Percentiles rank a stretch among this genome's conserved stretches.
phyloP scores from a whole-genome alignment of 2,329 filamentous ascomycete genomes.

The Fusarium compactum region DNA sequence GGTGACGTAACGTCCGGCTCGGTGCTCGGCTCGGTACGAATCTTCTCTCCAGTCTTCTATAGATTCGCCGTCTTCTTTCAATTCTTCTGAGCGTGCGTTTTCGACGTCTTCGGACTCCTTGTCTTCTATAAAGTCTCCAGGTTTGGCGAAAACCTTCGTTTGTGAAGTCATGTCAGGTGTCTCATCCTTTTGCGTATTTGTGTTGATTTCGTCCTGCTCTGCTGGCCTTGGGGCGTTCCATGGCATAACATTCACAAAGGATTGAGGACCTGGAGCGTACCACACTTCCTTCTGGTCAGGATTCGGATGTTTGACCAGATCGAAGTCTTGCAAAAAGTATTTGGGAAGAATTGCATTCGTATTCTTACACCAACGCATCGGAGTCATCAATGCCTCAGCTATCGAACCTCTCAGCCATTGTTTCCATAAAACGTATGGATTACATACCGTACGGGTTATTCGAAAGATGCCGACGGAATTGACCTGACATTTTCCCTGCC shows the following conservation, averaged over 20 bases:
- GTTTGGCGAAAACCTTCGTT: neutral
- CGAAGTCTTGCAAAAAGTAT: conserved; percentile 74
- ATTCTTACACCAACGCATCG: conserved; percentile 67
- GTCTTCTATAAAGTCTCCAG: neutral
- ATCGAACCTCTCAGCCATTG: neutral
- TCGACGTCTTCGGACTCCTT: neutral
- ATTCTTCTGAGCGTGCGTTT: neutral
- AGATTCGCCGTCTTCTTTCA: neutral
- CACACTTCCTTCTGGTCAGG: conserved; percentile 65
- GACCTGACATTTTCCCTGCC: conserved; percentile 49
- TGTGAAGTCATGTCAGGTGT: neutral
- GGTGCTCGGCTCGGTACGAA: conserved; percentile 14
- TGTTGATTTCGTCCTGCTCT: neutral
- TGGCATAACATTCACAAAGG: conserved; percentile 46
- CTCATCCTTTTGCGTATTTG: neutral
- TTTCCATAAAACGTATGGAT: neutral
- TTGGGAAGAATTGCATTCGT: conserved; percentile 65
- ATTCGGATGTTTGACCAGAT: conserved; percentile 66
- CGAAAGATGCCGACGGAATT: conserved; percentile 69
- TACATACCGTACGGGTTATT: conserved; percentile 73
- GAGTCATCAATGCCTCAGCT: conserved; percentile 73
- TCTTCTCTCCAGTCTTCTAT: neutral
- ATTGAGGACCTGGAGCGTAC: conserved; percentile 65
- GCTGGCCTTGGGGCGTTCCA: neutral
- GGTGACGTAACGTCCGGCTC: conserved; percentile 20